A percentile compares a stretch with the other conserved stretches of the same genome.
Conservation (phyloP, 2,329 filamentous ascomycete species). For the Fusarium liriodendri region DNA sequence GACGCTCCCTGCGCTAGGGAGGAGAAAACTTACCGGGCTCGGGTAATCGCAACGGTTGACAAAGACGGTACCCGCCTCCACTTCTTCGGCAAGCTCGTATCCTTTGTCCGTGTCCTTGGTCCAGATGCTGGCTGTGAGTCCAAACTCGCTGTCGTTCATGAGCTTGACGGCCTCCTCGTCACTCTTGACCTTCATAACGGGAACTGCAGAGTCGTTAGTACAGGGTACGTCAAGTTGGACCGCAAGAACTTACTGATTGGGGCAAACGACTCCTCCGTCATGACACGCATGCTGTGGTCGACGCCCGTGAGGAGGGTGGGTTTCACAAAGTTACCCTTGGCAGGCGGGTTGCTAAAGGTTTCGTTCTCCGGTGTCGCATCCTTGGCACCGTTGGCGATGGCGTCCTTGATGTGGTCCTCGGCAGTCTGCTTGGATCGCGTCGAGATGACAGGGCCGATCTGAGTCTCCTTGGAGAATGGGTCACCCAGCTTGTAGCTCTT, state of each 20-base stretch:
- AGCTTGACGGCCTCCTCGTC: conserved; percentile 84
- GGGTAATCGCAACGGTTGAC: conserved; percentile 95
- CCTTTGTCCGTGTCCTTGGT: conserved; percentile 85
- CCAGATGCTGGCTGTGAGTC: conserved; percentile 97
- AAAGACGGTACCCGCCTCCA: conserved; percentile 96
- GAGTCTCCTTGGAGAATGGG: conserved; percentile 80
- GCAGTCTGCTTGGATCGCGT: conserved; percentile 82
- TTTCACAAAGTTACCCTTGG: conserved; percentile 88
- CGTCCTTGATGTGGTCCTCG: conserved; percentile 82
- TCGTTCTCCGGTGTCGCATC: conserved; percentile 86
- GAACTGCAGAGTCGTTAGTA: conserved; percentile 49
- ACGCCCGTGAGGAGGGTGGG: conserved; percentile 86
- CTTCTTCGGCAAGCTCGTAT: conserved; percentile 79
- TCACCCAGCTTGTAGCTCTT: conserved; percentile 88
- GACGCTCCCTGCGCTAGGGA: conserved; percentile 7
- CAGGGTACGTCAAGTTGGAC: neutral
- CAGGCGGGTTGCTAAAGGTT: conserved; percentile 77
- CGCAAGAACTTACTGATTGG: conserved; percentile 31
- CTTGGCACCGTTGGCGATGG: conserved; percentile 83
- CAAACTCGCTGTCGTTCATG: conserved; percentile 97
- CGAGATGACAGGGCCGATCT: conserved; percentile 90
- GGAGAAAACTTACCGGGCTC: conserved; percentile 74
- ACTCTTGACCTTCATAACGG: conserved; percentile 84
- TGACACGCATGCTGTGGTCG: conserved; percentile 85
- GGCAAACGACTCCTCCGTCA: conserved; percentile 95